These are phyloP conservation scores for Akanthomyces lecanii DNA, from an alignment of 2,329 filamentous ascomycete species.

Conservation along the genomic window DNA sequence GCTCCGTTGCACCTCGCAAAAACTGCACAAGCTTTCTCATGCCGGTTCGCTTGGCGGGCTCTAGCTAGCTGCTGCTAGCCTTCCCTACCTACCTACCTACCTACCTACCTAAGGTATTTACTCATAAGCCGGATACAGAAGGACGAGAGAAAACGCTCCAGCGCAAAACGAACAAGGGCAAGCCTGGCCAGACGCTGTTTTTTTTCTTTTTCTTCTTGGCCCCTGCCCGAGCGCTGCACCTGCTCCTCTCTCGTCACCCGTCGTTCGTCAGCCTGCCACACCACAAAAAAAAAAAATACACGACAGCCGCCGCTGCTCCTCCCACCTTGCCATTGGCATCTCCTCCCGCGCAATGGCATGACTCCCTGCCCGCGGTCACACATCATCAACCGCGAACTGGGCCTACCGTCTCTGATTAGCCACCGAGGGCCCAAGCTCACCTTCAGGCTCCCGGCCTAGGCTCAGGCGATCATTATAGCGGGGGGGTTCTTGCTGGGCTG, in stretches of 20 bases:
- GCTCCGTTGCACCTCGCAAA: conserved; percentile 2
- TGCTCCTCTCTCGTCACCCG: neutral
- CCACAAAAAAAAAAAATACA: conserved; percentile 4
- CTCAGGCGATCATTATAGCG: conserved; percentile 17
- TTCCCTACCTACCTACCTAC: neutral
- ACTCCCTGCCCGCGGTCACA: neutral
- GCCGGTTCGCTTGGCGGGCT: neutral
- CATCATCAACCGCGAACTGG: conserved; percentile 2
- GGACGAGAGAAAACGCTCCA: neutral
- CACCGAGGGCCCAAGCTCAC: conserved; percentile 13
- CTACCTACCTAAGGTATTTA: neutral
- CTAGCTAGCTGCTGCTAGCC: neutral
- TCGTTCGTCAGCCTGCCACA: neutral
- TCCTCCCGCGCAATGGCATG: conserved; percentile 13
- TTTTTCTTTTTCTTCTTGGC: neutral
- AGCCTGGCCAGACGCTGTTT: neutral
- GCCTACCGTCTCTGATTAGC: conserved; percentile 10
- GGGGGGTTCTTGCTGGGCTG: conserved; percentile 11
- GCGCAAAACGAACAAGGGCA: neutral
- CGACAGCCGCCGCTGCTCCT: conserved; percentile 8
- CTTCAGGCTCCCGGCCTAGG: conserved; percentile 13
- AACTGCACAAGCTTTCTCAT: neutral
- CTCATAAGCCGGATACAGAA: neutral
- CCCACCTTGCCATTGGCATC: conserved; percentile 10
- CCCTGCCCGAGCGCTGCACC: neutral